phyloP scores from a whole-genome alignment of 495 filamentous ascomycete genomes.

The Ascodesmis nigricans region DNA sequence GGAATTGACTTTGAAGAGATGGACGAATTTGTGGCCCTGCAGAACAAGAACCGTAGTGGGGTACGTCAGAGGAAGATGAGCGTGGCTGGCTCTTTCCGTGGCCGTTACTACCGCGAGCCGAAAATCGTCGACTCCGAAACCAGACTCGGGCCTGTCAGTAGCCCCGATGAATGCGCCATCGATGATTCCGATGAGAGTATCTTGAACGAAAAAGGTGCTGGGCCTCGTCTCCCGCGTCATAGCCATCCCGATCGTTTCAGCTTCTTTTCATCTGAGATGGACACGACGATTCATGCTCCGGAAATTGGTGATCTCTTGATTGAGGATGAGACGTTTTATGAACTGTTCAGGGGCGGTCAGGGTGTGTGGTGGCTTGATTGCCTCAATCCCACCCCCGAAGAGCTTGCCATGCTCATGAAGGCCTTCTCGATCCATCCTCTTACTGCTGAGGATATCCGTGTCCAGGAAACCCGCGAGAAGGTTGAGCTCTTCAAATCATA shows the following conservation, averaged over 20 bases:
- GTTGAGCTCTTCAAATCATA: constrained; percentile 93
- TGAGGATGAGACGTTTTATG: constrained; percentile 69
- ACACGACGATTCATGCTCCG: constrained; percentile 72
- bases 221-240: constrained; percentile 11
- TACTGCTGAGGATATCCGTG: constrained; percentile 89
- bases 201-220: constrained; percentile 10
- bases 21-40: constrained; percentile 23
- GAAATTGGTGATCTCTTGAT: constrained; percentile 71
- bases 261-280: constrained; percentile 86
- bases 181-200: constrained; percentile 20
- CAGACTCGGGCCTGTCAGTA: constrained; percentile 2
- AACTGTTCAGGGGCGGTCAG: constrained; percentile 74
- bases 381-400: constrained; percentile 66
- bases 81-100: constrained; percentile 26
- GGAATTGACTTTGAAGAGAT: constrained; percentile 22
- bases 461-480: constrained; percentile 91
- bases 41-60: constrained; percentile 44
- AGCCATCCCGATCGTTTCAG: constrained; percentile 59
- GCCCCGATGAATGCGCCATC: constrained; percentile 13
- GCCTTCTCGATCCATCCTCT: constrained; percentile 87
- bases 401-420: constrained; percentile 81
- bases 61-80: constrained; percentile 41
- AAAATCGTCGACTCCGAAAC: constrained; percentile 6
- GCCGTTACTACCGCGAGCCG: constrained; percentile 6
- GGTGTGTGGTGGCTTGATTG: constrained; percentile 95